phyloP scores from a whole-genome alignment of 2,329 filamentous ascomycete genomes.

The Alternaria longipes region DNA sequence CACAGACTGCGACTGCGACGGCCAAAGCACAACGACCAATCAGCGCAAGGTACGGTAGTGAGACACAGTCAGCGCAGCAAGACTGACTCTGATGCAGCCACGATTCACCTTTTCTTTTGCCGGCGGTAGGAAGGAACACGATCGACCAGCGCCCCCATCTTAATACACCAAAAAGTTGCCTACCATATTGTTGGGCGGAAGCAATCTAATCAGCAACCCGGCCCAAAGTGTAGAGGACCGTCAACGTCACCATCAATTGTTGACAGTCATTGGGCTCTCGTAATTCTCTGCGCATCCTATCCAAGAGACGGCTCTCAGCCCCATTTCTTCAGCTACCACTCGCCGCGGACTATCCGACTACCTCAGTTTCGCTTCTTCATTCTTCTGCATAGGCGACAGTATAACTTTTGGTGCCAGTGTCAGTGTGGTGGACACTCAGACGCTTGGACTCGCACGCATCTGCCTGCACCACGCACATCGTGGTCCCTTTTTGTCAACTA shows the following conservation, averaged over 20 bases:
- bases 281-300: background rate
- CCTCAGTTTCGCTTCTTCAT: constrained; percentile 2
- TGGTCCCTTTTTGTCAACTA: constrained; percentile 24
- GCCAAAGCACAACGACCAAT: constrained; percentile 1
- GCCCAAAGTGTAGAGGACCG: constrained; percentile 4
- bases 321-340: background rate
- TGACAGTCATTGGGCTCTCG: background rate
- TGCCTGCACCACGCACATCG: constrained; percentile 23
- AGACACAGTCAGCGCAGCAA: constrained; percentile 39
- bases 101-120: constrained; percentile 29
- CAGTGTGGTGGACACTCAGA: constrained; percentile 14
- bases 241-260: constrained; percentile 13
- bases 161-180: constrained; percentile 3
- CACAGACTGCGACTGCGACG: constrained; percentile 23
- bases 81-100: constrained; percentile 29
- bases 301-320: background rate
- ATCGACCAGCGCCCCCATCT: constrained; percentile 13
- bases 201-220: constrained; percentile 21
- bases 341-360: background rate
- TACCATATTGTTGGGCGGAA: constrained; percentile 22
- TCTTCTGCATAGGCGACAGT: constrained; percentile 15
- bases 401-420: constrained; percentile 2
- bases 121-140: constrained; percentile 21
- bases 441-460: constrained; percentile 32
- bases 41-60: constrained; percentile 22